Conservation (phyloP, 75 land plant species). For the Pinus albicaulis region DNA sequence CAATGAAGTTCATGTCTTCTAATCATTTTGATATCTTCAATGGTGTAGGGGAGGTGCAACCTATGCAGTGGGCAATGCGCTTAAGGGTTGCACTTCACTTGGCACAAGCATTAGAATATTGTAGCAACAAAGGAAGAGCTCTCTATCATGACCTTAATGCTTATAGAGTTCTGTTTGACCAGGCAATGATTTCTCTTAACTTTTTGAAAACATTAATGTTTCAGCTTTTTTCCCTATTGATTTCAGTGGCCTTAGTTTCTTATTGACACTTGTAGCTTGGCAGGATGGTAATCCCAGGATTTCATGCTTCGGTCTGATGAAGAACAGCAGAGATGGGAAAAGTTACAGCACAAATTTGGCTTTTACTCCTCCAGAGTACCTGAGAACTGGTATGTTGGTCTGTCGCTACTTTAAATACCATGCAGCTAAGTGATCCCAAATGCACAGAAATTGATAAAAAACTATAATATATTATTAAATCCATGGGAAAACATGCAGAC, state of each 20-base stretch:
- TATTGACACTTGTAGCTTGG: background rate
- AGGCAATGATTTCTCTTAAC: conserved; percentile 36
- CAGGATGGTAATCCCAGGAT: conserved; percentile 86
- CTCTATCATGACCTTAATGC: conserved; percentile 98
- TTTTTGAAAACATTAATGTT: too few relatives aligned
- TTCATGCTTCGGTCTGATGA: conserved; percentile 90
- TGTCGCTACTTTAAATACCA: too few relatives aligned
- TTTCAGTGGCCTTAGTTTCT: background rate
- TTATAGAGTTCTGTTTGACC: conserved; percentile 90
- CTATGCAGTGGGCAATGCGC: conserved; percentile 98
- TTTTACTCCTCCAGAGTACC: conserved; percentile 86
- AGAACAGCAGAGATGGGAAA: conserved; percentile 88
- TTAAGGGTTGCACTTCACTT: conserved; percentile 85
- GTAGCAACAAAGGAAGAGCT: conserved; percentile 72
- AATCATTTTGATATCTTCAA: background rate
- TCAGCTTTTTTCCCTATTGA: too few relatives aligned
- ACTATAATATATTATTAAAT: too few relatives aligned
- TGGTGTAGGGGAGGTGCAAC: conserved; percentile 91
- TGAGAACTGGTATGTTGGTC: conserved; percentile 43
- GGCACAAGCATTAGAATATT: conserved; percentile 93
- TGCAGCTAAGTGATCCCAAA: too few relatives aligned
- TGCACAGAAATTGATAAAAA: too few relatives aligned
- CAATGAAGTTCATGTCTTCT: background rate
- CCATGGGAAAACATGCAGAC: too few relatives aligned
- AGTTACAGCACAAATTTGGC: conserved; percentile 97